phyloP scores from a whole-genome alignment of 768 basidiomycete species.

The Thelephora ganbajun region DNA sequence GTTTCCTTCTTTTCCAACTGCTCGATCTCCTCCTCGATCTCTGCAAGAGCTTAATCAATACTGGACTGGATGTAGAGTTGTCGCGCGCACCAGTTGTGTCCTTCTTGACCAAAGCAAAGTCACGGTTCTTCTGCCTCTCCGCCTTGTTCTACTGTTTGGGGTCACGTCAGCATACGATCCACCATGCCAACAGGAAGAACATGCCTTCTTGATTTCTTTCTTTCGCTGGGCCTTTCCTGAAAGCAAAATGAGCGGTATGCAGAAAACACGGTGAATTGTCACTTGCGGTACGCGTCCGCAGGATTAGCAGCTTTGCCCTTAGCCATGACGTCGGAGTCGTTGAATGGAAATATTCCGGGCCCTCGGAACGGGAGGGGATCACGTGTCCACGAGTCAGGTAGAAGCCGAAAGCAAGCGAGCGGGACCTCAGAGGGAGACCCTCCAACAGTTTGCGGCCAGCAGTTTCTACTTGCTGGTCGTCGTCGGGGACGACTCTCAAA shows the following conservation, averaged over 20 bases:
- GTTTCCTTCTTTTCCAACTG: constrained; percentile 40
- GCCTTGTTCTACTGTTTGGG: constrained; percentile 76
- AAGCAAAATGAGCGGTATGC: background rate
- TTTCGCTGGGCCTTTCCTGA: constrained; percentile 85
- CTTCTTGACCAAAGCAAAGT: constrained; percentile 88
- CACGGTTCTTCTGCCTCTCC: constrained; percentile 64
- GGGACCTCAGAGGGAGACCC: too few species aligned
- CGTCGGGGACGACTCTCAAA: constrained; percentile 10
- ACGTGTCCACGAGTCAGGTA: background rate
- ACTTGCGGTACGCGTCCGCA: constrained; percentile 84
- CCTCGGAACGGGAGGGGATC: background rate
- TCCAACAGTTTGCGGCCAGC: background rate
- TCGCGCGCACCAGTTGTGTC: constrained; percentile 60
- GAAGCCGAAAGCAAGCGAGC: too few species aligned
- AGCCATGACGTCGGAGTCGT: constrained; percentile 38
- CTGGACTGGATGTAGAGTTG: background rate
- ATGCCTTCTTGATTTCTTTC: constrained; percentile 91
- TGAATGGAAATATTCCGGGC: too few species aligned
- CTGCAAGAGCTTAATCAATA: constrained; percentile 22
- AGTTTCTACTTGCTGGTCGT: background rate
- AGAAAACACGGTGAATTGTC: background rate
- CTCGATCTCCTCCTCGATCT: constrained; percentile 70
- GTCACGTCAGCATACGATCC: constrained; percentile 4
- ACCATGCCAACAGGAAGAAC: constrained; percentile 10
- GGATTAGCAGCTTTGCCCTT: constrained; percentile 85